Percentiles rank a stretch among this genome's conserved stretches.
Conservation (phyloP, 352 stramenopile species). For the Phytophthora idaei region DNA sequence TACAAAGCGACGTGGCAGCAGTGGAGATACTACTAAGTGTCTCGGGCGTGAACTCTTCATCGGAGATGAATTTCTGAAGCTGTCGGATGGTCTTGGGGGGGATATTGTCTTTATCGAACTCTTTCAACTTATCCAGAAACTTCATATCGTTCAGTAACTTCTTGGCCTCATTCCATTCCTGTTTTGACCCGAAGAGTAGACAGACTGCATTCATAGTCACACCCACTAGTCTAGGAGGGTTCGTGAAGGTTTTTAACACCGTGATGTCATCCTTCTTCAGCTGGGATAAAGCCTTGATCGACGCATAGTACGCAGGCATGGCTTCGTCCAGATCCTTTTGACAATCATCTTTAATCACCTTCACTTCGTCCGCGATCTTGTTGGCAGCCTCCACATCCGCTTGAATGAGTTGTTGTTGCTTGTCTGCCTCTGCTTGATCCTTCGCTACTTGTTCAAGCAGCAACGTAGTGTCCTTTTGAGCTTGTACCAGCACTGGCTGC, state of each 20-base stretch:
- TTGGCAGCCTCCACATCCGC: constrained; percentile 91
- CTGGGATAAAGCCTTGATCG: constrained; percentile 90
- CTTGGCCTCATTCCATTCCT: constrained; percentile 93
- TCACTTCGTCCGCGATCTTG: constrained; percentile 91
- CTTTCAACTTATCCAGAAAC: constrained; percentile 89
- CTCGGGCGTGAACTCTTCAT: constrained; percentile 92
- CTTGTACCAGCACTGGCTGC: constrained; percentile 90
- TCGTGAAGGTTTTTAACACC: constrained; percentile 92
- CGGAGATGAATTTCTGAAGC: constrained; percentile 88
- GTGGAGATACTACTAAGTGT: constrained; percentile 90
- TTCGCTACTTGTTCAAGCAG: constrained; percentile 90
- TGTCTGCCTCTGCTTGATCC: constrained; percentile 92
- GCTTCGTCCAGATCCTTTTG: constrained; percentile 93
- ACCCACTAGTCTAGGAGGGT: constrained; percentile 86
- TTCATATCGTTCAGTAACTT: constrained; percentile 93
- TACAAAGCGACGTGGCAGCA: constrained; percentile 92
- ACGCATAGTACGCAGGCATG: constrained; percentile 92
- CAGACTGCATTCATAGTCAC: constrained; percentile 94
- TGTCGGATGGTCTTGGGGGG: constrained; percentile 89
- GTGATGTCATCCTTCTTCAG: constrained; percentile 94
- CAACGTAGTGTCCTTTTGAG: constrained; percentile 86
- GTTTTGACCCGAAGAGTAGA: constrained; percentile 87
- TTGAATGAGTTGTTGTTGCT: constrained; percentile 91
- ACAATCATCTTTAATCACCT: constrained; percentile 94
- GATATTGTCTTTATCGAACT: constrained; percentile 91